Conservation (phyloP, 257 asterid species). For the Eustoma russellianum region DNA sequence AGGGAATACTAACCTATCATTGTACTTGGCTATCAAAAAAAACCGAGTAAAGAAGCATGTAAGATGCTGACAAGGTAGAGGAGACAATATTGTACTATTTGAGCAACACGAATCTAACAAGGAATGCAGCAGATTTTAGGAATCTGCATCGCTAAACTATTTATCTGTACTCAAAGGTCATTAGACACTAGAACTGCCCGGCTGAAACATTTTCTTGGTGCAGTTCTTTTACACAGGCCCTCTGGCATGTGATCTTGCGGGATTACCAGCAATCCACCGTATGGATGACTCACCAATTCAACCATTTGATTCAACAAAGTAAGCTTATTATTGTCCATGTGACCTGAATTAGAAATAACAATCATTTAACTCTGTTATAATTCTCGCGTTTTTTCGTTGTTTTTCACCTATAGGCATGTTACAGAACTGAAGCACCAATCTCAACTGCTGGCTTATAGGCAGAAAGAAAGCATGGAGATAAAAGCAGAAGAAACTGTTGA, state of each 20-base stretch:
- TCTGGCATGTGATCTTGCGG: constrained; percentile 54
- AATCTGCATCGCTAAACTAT: no score
- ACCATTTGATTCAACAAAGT: constrained; percentile 37
- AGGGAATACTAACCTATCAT: no score
- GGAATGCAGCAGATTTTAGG: no score
- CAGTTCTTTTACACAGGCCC: constrained; percentile 56
- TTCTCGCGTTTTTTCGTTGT: background rate
- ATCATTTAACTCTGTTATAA: background rate
- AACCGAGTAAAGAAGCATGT: no score
- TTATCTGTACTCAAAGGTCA: no score
- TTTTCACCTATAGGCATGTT: constrained; percentile 25
- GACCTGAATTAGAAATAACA: background rate
- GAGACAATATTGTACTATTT: no score
- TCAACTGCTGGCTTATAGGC: constrained; percentile 34
- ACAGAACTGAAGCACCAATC: constrained; percentile 34
- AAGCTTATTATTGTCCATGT: constrained; percentile 6
- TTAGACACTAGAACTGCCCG: no score
- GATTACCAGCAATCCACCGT: constrained; percentile 35
- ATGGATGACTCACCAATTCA: constrained; percentile 30
- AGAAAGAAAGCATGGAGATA: constrained; percentile 24
- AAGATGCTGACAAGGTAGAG: no score
- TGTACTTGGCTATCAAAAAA: no score
- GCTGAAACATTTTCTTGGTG: constrained; percentile 8
- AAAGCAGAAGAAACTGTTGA: constrained; percentile 20
- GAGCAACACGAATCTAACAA: no score